Evolutionary conservation across 352 stramenopile genomes (phyloP), one percentile per base, ranked within the genome.

Genomic region (Globisporangium rhizosaccharum): DNA sequence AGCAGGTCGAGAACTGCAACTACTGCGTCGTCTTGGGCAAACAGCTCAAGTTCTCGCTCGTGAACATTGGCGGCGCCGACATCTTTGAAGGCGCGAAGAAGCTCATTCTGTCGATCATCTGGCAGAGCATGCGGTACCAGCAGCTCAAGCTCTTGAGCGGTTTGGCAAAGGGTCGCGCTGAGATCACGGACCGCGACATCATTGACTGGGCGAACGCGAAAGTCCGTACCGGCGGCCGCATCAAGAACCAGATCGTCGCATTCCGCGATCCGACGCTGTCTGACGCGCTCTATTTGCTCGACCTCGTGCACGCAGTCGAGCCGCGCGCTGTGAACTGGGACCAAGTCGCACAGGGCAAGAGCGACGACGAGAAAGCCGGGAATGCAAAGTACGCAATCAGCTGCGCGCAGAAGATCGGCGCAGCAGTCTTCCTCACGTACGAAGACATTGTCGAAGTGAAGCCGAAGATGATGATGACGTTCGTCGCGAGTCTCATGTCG

Each of bases 371-470:
- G 28, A 95, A 96, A 73, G 71, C 72, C 42, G 86, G 79, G 67
- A 98, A 98, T 70, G 87, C 88, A 39, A 96, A 96, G 64, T 98
- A 98, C 67, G 82, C 83, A 12, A 97, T 98, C 73, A 96, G 78
- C 65, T 94, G 92, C 57, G 90, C 90, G 39, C 85, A 95, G 55
- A 97, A 97, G 75, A 95, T 98, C 49, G 90, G 90, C 20, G 92
- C 90, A 11, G 76, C 76, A 17, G 87, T 97, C n/a, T 98, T 98
- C 65, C 63, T 97, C 11, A 96, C 88, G 44, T 95, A 90, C 62
- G 92, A 98, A 66, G 92, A 98, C 64, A 97, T 98, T 62, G 85
- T 97, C 37, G 88, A 97, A 68, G 90, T 97, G 58, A 96, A 96
- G 74, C 82, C 81, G 41, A 96, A 96, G 79, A 96, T 97, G 88